Base-by-base conservation (phyloP, 2,329 filamentous ascomycete genomes). In the Sphaerulina vaccinii region DNA sequence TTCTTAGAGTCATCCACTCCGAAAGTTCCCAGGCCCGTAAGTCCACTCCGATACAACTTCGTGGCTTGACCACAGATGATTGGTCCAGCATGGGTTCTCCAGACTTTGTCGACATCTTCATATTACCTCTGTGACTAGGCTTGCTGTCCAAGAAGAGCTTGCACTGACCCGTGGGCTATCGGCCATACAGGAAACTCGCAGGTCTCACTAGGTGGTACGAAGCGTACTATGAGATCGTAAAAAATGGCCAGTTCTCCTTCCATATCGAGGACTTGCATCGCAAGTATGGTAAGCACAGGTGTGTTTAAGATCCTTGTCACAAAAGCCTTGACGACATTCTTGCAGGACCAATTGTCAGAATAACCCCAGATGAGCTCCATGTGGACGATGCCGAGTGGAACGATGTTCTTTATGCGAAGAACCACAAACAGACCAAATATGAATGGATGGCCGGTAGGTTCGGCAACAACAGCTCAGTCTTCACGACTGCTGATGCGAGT, bases 181-280 rank as follows among this genome's bases (percentile, higher is more conserved):
- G 9, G 27, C 27, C 1, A 4, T 32, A 10, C 5, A 32, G 27
- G 27, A 61, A 58, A 38, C 41, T 65, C n/a, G 61, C 64, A n/a
- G 63, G 57, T 5, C 24, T 60, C 16, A 65, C 46, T 13, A 52
- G 49, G 33, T 59, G 57, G 54, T 64, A 64, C 44, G 62, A 65
- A 43, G 61, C 61, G 44, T 66, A 62, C 49, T 62, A 60, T 36
- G 62, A 65, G 39, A 57, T 60, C 5, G 32, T 64, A 24, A 33
- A 51, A 29, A 54, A 46, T n/a, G 63, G 63, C 10, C 50, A 59
- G 24, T 66, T 62, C 41, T 52, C 48, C 11, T 57, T 51, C 29
- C 49, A 63, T 39, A 64, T 66, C 24, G 51, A 58, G 15, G 47
- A 59, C 15, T 45, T 65, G 47, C 64, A 66, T 37, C 46, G 49